Base-by-base conservation (phyloP, 2,329 filamentous ascomycete genomes). In the Bipolaris zeicola region DNA sequence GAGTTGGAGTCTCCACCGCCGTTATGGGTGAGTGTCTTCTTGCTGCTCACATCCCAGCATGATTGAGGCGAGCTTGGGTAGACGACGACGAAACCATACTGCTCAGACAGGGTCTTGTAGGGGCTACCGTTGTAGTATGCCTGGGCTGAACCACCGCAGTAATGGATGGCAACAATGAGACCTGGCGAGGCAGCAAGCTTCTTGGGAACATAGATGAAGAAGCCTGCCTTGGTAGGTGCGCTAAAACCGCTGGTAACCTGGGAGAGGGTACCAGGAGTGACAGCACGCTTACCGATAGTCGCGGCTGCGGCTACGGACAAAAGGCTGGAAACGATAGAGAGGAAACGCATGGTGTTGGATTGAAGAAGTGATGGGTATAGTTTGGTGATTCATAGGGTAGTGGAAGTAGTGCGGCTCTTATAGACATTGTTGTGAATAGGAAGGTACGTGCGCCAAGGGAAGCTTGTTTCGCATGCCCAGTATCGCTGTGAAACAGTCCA, bases 41-140 rank as follows among this genome's bases (percentile, higher is more conserved):
- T 78, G 16, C 81, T 85, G 24, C 82, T 83, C 7, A 87, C 83
- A 57, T 87, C 85, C 84, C 84, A 87, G 76, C 85, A 87, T 49
- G 76, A 70, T 62, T 83, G 80, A 0, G 82, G 82, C 2, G 80
- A 81, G 61, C 80, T 77, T 1, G 84, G 83, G 71, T 84, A 87
- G 66, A 87, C 83, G 58, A 86, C 81, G 41, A 88, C 85, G 69
- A 83, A 87, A 43, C 84, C 85, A 58, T 86, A 79, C 57, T 79
- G 72, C 63, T 83, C 81, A 10, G 85, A 82, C 7, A 85, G 75
- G 1, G 76, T 75, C 18, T 82, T 81, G 69, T 84, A 88, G 11
- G 82, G 81, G 5, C 81, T 83, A 31, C 77, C 78, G 3, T 67
- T 69, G 71, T 81, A 85, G 74, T 36, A 79, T 2, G 79, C 79